These are phyloP conservation scores for Vitis labrusca DNA, from an alignment of 164 flowering plant genomes.

Conservation along the genomic window DNA sequence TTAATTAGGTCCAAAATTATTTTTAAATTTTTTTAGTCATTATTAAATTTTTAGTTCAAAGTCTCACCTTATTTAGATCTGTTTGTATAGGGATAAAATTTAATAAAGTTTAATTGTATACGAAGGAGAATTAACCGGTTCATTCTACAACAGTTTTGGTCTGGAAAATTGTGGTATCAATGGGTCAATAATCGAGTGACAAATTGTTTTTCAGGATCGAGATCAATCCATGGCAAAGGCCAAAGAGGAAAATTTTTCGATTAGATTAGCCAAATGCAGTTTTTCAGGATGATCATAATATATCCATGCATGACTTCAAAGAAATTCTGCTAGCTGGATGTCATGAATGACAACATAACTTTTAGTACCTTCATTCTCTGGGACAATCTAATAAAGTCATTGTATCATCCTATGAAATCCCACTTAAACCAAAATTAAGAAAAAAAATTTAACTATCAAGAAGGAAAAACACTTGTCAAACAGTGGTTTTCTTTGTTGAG, in stretches of 20 bases:
- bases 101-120: too few relatives aligned
- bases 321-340: background rate
- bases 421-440: background rate
- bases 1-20: too few relatives aligned
- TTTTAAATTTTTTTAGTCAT: too few relatives aligned
- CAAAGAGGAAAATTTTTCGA: background rate
- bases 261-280: background rate
- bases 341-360: too few relatives aligned
- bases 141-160: too few relatives aligned
- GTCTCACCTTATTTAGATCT: too few relatives aligned
- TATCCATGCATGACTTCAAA: background rate
- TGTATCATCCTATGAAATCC: background rate
- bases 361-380: too few relatives aligned
- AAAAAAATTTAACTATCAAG: background rate
- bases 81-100: background rate
- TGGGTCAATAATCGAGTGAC: too few relatives aligned
- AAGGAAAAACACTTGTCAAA: conserved; percentile 40
- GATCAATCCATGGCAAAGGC: background rate
- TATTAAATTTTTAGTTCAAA: too few relatives aligned
- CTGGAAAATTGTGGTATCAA: too few relatives aligned
- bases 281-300: background rate
- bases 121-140: too few relatives aligned
- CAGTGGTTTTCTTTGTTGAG: conserved; percentile 59
- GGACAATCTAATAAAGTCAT: too few relatives aligned
- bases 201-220: background rate